Evolutionary conservation across 306 rosid genomes (phyloP).

Genomic region (Vigna nakashimae): DNA sequence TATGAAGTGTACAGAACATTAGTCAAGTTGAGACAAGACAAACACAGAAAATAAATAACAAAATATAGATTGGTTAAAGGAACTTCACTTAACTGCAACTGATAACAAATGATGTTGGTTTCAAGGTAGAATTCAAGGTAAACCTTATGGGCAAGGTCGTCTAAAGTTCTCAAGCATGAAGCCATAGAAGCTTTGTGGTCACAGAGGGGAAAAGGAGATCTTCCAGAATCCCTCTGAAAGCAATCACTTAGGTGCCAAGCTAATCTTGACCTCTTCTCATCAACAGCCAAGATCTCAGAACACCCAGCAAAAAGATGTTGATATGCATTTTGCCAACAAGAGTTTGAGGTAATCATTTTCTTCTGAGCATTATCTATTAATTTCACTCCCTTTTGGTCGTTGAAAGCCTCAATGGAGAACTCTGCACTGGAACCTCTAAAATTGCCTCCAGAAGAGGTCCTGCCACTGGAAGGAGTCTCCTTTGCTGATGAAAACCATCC

Average conservation of each 20-base stretch:
- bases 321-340: conserved; percentile 82
- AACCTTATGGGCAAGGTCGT: conserved; percentile 69
- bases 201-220: conserved; percentile 70
- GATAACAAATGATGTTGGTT: conserved; percentile 83
- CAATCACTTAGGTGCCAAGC: conserved; percentile 97
- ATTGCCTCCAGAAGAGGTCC: conserved; percentile 17
- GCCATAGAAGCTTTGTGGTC: conserved; percentile 57
- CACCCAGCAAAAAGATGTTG: conserved; percentile 73
- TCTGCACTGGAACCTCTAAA: conserved; percentile 55
- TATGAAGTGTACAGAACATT: conserved; percentile 27
- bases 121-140: conserved; percentile 91
- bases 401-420: conserved; percentile 64
- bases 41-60: background rate
- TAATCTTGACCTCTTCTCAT: conserved; percentile 75
- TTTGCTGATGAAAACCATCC: conserved; percentile 67
- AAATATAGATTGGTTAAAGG: conserved; percentile 8
- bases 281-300: conserved; percentile 65
- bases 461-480: conserved; percentile 42
- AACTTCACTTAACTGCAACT: conserved; percentile 72
- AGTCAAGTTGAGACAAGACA: conserved; percentile 4
- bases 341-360: conserved; percentile 57
- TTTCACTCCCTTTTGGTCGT: conserved; percentile 60
- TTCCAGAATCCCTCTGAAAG: conserved; percentile 83
- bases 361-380: conserved; percentile 62
- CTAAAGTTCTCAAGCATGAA: conserved; percentile 54